A percentile compares a stretch with the other conserved stretches of the same genome.
phyloP scores from a whole-genome alignment of 371 early-diverging fungal genomes.

The Mortierella sp. region DNA sequence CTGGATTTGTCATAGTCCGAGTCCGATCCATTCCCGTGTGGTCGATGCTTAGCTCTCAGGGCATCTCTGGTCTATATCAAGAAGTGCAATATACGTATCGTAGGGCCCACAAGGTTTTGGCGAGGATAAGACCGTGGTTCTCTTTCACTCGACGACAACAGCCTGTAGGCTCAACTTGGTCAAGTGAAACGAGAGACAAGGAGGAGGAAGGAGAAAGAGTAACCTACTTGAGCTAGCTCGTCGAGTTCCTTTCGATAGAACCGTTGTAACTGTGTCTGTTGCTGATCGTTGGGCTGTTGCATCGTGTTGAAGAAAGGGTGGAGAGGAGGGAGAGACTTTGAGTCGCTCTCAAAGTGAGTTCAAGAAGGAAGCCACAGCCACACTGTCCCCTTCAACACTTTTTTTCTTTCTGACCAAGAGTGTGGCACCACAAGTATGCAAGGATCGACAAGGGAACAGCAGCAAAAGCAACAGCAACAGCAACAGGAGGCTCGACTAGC shows the following conservation, averaged over 20 bases:
- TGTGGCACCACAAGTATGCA: constrained; percentile 16
- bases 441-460: constrained; percentile 31
- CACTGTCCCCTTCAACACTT: background rate
- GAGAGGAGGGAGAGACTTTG: background rate
- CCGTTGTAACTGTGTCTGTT: constrained; percentile 26
- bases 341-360: background rate
- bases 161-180: no score
- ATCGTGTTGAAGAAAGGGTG: constrained; percentile 11
- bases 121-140: constrained; percentile 33
- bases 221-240: constrained; percentile 44
- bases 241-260: constrained; percentile 48
- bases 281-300: constrained; percentile 24
- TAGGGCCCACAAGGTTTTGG: no score
- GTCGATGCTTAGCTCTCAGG: constrained; percentile 38
- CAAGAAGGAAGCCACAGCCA: constrained; percentile 3
- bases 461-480: constrained; percentile 31
- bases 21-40: background rate
- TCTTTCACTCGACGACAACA: no score
- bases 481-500: constrained; percentile 47
- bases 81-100: no score
- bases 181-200: background rate
- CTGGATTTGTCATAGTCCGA: constrained; percentile 22
- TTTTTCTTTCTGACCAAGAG: background rate
- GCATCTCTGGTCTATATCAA: constrained; percentile 25
- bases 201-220: background rate